Evolutionary conservation across 306 rosid genomes (phyloP), one percentile per base, ranked within the genome.

Genomic region (Vicia sativa): DNA sequence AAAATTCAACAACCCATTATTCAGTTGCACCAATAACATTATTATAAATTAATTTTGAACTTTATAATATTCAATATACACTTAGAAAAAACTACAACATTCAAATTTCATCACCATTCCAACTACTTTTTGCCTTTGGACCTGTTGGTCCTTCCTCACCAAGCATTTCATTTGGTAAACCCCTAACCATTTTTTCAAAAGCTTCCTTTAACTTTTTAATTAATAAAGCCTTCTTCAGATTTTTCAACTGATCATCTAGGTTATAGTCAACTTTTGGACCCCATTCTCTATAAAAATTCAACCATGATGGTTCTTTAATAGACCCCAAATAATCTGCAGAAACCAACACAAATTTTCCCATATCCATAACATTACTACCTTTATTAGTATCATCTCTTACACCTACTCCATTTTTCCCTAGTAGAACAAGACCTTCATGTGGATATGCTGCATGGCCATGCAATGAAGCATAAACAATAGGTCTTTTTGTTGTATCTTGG

Each of bases 131-230:
- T 60, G 49, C 15, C 77, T 89, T 92, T 6, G 97, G 96, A 15
- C 96, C 97, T 0, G 85, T 49, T 9, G 98, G 96, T n/a, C 96
- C 96, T 63, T 87, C 92, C 61, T 86, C 89, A 25, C 92, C 91
- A 9, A 81, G 12, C 18, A 89, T 14, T 42, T 92, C 98, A 57
- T 25, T 9, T 3, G 96, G 98, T 35, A 92, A 50, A 21, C 65
- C 29, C 2, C 0, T 72, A 4, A 81, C 37, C 28, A 81, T 16
- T 0, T 62, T 77, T 9, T 19, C 37, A 11, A 87, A 74, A 2
- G 56, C 48, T 5, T 42, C 12, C 75, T 71, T 87, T 6, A 86
- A 37, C 7, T 26, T 69, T 0, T 75, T 85, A 2, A 34, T 34
- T 34, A 81, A 84, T 68, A 92, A 56, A 0, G 49, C 0, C 21